Evolutionary conservation across 2,329 filamentous ascomycete genomes (phyloP).

Genomic region (Thielaviopsis ethacetica): DNA sequence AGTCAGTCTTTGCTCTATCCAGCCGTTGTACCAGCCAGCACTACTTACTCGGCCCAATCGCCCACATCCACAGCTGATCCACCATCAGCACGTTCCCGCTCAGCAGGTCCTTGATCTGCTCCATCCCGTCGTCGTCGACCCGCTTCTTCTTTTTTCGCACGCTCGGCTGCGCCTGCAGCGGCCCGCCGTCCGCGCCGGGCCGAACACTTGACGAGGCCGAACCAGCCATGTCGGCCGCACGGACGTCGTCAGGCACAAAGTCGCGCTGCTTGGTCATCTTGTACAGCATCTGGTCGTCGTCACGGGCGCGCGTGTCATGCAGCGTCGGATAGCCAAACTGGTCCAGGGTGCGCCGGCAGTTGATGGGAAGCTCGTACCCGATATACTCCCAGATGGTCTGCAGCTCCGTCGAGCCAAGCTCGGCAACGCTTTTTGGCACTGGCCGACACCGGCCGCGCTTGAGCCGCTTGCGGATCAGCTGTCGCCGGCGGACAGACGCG

Average conservation of each 20-base stretch:
- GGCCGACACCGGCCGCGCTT: conserved; percentile 38
- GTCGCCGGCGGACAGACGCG: conserved; percentile 37
- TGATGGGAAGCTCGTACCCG: conserved; percentile 42
- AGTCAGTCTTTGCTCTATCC: not conserved
- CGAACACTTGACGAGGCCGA: not conserved
- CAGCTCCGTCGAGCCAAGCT: conserved; percentile 37
- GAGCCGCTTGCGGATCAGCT: conserved; percentile 35
- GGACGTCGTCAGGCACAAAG: not conserved
- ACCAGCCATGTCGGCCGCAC: not conserved
- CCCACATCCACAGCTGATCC: conserved; percentile 49
- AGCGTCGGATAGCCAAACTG: conserved; percentile 48
- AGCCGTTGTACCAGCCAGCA: fast-evolving
- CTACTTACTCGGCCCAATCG: conserved; percentile 35
- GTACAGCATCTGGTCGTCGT: conserved; percentile 52
- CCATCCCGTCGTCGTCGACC: conserved; percentile 13
- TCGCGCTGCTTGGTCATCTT: conserved; percentile 40
- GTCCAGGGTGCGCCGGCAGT: conserved; percentile 44
- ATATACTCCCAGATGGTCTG: conserved; percentile 48
- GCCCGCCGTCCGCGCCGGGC: not conserved
- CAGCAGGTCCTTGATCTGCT: conserved; percentile 22
- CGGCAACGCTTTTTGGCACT: conserved; percentile 35
- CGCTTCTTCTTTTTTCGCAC: not conserved
- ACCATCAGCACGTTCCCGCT: conserved; percentile 49
- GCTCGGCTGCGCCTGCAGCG: not conserved
- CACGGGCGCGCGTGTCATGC: conserved; percentile 40